phyloP scores from a whole-genome alignment of 2,329 filamentous ascomycete species.

The Arthrobotrys pseudoclavata region DNA sequence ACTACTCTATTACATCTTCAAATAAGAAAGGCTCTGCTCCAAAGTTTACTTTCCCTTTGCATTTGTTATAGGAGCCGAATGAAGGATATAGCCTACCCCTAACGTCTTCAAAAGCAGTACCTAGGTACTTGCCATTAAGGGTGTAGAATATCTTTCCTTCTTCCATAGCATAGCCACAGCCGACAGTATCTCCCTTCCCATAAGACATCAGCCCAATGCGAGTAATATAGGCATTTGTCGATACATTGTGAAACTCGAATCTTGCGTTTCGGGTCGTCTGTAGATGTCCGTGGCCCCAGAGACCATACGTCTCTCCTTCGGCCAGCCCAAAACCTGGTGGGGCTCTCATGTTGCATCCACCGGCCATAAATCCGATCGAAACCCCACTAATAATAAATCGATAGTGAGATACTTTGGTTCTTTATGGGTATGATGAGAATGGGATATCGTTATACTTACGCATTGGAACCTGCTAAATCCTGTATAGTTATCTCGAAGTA shows the following conservation, averaged over 20 bases:
- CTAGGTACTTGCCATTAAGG: conserved; percentile 47
- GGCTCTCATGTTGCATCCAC: conserved; percentile 23
- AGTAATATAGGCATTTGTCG: conserved; percentile 11
- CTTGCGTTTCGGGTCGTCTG: conserved; percentile 14
- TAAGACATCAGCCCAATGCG: conserved; percentile 20
- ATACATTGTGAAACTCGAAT: conserved; percentile 8
- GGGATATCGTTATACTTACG: conserved; percentile 8
- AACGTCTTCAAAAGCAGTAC: conserved; percentile 39
- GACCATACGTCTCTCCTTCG: conserved; percentile 38
- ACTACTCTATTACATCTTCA: conserved; percentile 45
- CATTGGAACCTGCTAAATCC: neutral
- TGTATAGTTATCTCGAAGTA: conserved; percentile 39
- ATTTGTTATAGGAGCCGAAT: conserved; percentile 27
- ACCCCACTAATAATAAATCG: conserved; percentile 7
- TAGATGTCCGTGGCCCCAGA: conserved; percentile 17
- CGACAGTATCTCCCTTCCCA: conserved; percentile 36
- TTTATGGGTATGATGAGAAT: neutral
- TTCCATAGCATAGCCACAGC: conserved; percentile 35
- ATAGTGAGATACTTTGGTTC: neutral
- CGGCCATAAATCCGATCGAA: conserved; percentile 37
- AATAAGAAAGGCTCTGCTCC: conserved; percentile 46
- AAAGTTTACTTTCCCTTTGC: conserved; percentile 50
- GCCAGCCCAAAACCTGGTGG: conserved; percentile 20
- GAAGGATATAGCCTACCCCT: conserved; percentile 40
- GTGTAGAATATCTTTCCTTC: conserved; percentile 54